Conservation (phyloP, 805 yeast species). For the Sungouiella blattae region DNA sequence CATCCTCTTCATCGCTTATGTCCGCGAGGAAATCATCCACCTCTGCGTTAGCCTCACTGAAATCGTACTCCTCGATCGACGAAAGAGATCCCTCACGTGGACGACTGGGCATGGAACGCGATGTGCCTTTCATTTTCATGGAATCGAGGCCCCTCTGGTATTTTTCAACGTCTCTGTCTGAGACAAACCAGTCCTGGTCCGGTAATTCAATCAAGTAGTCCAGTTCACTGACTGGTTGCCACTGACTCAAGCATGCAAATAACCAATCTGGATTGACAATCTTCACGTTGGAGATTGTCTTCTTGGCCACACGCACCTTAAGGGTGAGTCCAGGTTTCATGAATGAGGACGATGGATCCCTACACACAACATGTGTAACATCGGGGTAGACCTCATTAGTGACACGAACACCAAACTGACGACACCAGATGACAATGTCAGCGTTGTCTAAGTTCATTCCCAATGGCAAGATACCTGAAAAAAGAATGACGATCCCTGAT, state of each 20-base stretch:
- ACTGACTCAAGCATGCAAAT: conserved; percentile 74
- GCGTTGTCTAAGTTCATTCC: conserved; percentile 69
- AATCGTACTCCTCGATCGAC: conserved; percentile 34
- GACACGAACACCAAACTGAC: conserved; percentile 86
- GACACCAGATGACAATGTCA: conserved; percentile 89
- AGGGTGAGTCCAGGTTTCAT: conserved; percentile 50
- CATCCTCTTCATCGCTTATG: conserved; percentile 32
- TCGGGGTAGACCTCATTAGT: conserved; percentile 61
- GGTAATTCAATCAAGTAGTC: conserved; percentile 52
- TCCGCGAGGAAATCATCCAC: conserved; percentile 49
- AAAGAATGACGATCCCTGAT: conserved; percentile 63
- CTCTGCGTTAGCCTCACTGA: conserved; percentile 41
- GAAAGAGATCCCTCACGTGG: conserved; percentile 32
- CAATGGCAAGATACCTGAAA: conserved; percentile 89
- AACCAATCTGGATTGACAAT: conserved; percentile 94
- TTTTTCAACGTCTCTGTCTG: conserved; percentile 43
- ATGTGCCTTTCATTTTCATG: conserved; percentile 14
- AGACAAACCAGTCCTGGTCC: conserved; percentile 41
- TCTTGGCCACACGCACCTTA: conserved; percentile 77
- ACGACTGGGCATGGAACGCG: conserved; percentile 18
- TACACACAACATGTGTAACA: conserved; percentile 87
- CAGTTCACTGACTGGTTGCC: conserved; percentile 67
- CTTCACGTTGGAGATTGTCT: conserved; percentile 56
- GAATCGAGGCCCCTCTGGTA: conserved; percentile 32
- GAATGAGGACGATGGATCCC: conserved; percentile 50